phyloP scores from a whole-genome alignment of 345 rosid species.

The Melastoma malabathricum region DNA sequence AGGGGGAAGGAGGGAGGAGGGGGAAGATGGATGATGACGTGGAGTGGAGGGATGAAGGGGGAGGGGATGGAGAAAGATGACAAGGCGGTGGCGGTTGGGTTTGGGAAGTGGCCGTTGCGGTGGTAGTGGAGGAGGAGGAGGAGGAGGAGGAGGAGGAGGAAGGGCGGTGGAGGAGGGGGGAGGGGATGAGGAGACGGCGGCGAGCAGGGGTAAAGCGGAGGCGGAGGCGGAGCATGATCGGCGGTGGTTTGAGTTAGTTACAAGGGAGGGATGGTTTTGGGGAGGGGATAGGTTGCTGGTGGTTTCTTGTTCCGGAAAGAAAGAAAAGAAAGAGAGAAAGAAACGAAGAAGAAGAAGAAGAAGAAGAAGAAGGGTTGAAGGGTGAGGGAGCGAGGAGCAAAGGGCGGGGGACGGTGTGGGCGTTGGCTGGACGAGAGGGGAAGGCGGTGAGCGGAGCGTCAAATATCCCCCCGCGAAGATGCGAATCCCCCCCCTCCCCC shows the following conservation, averaged over 20 bases:
- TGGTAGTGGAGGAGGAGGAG: conserved; percentile 8
- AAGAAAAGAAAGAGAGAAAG: not conserved
- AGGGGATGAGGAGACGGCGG: conserved; percentile 22
- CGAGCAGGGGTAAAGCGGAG: conserved; percentile 16
- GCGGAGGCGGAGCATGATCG: conserved; percentile 40
- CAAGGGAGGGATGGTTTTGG: not conserved
- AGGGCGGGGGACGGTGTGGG: conserved; percentile 1
- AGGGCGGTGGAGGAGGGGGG: conserved; percentile 14
- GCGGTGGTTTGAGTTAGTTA: not conserved
- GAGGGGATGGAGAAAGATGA: conserved; percentile 51
- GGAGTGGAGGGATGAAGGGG: conserved; percentile 33
- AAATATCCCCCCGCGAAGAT: not conserved
- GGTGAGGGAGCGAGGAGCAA: not conserved
- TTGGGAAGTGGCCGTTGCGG: conserved; percentile 11
- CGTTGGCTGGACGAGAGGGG: not conserved
- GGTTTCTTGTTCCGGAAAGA: not conserved
- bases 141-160: conserved; percentile 17
- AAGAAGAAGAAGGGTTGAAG: not conserved
- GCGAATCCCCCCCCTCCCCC: not conserved
- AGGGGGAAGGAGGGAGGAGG: conserved; percentile 9
- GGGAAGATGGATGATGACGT: conserved; percentile 3
- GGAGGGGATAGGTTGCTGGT: not conserved
- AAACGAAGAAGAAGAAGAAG: conserved; percentile 3
- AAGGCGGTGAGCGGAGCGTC: not conserved
- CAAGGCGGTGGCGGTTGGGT: conserved; percentile 22